Evolutionary conservation across 1,284 basidiomycete species (phyloP).

Genomic region (Heterobasidion annosum): DNA sequence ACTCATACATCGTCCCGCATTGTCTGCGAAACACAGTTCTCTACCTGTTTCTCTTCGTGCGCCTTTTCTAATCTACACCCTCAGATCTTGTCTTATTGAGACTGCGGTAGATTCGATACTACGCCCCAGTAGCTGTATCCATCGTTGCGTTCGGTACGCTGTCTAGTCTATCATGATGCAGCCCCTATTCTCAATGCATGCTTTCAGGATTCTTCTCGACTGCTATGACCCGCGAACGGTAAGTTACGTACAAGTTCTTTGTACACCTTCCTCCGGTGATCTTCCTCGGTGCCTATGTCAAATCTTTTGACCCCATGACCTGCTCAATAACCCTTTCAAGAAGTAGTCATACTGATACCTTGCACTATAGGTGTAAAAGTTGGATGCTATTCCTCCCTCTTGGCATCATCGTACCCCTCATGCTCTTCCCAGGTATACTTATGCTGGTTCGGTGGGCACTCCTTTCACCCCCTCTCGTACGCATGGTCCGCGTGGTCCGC

Average conservation of each 20-base stretch:
- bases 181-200: not conserved
- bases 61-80: not conserved
- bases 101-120: conserved; percentile 9
- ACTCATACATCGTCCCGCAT: not conserved
- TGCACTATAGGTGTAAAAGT: conserved; percentile 4
- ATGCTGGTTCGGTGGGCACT: conserved; percentile 11
- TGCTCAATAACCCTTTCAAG: too few species aligned
- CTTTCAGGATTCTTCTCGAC: conserved; percentile 10
- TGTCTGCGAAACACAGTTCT: conserved; percentile 4
- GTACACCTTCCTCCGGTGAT: not conserved
- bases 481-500: too few species aligned
- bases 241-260: not conserved
- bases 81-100: not conserved
- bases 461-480: not conserved
- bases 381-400: conserved; percentile 12
- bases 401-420: conserved; percentile 10
- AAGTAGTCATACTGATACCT: not conserved
- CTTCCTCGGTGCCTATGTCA: too few species aligned
- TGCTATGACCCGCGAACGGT: conserved; percentile 11
- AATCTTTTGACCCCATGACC: too few species aligned
- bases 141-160: conserved; percentile 11
- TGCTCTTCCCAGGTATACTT: conserved; percentile 9
- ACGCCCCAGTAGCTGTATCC: conserved; percentile 8
- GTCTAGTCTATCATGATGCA: not conserved
- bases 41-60: conserved; percentile 11